Evolutionary conservation across 2,329 filamentous ascomycete species (phyloP).

Genomic region (Calonectria hongkongensis): DNA sequence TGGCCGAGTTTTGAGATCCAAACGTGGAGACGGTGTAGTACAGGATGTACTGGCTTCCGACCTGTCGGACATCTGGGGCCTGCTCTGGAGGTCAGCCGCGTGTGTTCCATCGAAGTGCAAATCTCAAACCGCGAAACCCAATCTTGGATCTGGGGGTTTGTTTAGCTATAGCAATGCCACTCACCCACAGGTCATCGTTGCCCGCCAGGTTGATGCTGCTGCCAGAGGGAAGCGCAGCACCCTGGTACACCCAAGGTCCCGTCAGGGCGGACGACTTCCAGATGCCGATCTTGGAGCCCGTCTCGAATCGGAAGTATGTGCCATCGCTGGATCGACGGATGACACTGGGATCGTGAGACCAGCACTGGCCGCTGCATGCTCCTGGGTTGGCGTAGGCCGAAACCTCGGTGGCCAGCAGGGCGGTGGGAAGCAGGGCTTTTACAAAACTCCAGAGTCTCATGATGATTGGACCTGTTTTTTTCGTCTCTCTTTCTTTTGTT

Average conservation of each 20-base stretch:
- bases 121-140: not conserved
- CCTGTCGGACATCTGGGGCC: slow-evolving; percentile 56
- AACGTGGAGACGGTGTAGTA: slow-evolving; percentile 80
- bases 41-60: slow-evolving; percentile 77
- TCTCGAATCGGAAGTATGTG: slow-evolving; percentile 66
- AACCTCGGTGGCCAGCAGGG: slow-evolving; percentile 59
- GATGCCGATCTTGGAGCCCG: slow-evolving; percentile 63
- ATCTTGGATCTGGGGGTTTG: not conserved
- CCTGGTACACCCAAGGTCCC: slow-evolving; percentile 66
- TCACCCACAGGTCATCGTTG: slow-evolving; percentile 66
- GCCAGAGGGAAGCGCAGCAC: slow-evolving; percentile 61
- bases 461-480: not conserved
- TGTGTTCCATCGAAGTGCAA: not conserved
- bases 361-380: slow-evolving; percentile 62
- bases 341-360: slow-evolving; percentile 63
- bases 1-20: slow-evolving; percentile 76
- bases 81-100: slow-evolving; percentile 9
- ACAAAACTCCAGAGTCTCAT: slow-evolving; percentile 43
- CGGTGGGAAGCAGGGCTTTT: slow-evolving; percentile 30
- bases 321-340: slow-evolving; percentile 62
- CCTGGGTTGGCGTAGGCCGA: slow-evolving; percentile 57
- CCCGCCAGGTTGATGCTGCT: slow-evolving; percentile 64
- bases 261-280: slow-evolving; percentile 60
- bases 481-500: not conserved
- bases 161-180: slow-evolving; percentile 4